Percentiles rank a stretch among this genome's conserved stretches.
phyloP scores from a whole-genome alignment of 2,329 filamentous ascomycete genomes.

The Epicoccum sorghinum region DNA sequence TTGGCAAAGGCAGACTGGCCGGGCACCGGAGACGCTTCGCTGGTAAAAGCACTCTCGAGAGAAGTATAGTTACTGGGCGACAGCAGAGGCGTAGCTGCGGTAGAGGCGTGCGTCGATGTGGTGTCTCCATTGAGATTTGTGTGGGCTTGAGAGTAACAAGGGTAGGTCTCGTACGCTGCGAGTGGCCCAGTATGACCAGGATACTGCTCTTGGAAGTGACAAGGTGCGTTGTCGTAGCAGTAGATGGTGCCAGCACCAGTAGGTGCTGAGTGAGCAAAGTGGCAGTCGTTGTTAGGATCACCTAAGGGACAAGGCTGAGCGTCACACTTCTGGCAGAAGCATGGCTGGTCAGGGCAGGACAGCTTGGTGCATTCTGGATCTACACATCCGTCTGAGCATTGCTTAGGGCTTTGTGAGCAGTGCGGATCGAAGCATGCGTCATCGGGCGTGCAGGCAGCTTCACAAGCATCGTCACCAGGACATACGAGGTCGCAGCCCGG shows the following conservation, averaged over 20 bases:
- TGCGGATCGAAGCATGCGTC: conserved; percentile 47
- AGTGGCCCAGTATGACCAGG: conserved; percentile 31
- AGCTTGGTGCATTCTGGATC: conserved; percentile 45
- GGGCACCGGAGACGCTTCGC: conserved; percentile 33
- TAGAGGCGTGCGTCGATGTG: conserved; percentile 33
- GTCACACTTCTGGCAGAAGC: conserved; percentile 45
- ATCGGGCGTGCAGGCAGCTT: conserved; percentile 35
- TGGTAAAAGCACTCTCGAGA: conserved; percentile 36
- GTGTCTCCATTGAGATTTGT: conserved; percentile 22
- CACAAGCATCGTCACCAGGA: conserved; percentile 38
- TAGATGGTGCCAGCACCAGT: conserved; percentile 39
- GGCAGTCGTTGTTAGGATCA: conserved; percentile 39
- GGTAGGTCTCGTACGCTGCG: conserved; percentile 36
- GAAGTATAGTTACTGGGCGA: conserved; percentile 44
- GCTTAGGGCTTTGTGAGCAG: conserved; percentile 34
- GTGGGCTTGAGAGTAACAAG: conserved; percentile 39
- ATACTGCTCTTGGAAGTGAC: conserved; percentile 41
- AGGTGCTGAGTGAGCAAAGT: conserved; percentile 41
- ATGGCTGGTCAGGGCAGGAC: conserved; percentile 38
- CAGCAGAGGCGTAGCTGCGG: conserved; percentile 34
- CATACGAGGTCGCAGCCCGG: conserved; percentile 33
- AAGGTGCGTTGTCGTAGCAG: conserved; percentile 43
- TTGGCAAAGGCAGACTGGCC: conserved; percentile 23
- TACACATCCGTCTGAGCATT: conserved; percentile 41
- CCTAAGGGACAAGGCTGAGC: conserved; percentile 40